Evolutionary conservation across 148 eudicot species (phyloP).

Genomic region (Dianthus caryophyllus): DNA sequence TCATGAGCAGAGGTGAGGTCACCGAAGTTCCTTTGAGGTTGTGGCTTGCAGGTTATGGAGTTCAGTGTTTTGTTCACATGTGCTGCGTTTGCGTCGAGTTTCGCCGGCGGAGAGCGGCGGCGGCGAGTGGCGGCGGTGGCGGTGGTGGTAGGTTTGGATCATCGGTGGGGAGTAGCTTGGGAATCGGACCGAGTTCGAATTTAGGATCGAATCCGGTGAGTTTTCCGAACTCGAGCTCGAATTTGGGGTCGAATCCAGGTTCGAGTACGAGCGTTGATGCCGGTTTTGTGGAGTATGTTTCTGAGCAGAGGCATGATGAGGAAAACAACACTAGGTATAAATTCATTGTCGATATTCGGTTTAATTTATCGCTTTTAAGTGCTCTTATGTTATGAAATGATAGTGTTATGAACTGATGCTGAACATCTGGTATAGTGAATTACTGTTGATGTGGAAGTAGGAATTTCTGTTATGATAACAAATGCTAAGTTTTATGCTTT

Average conservation of each 20-base stretch:
- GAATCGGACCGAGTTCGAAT: slow-evolving; percentile 1
- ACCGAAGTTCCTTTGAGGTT: slow-evolving; percentile 9
- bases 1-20: slow-evolving; percentile 4
- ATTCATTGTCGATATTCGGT: neutral
- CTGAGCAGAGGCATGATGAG: slow-evolving; percentile 41
- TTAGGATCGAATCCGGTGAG: slow-evolving; percentile 5
- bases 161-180: neutral
- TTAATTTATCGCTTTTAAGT: neutral
- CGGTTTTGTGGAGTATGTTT: slow-evolving; percentile 33
- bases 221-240: slow-evolving; percentile 8
- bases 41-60: slow-evolving; percentile 13
- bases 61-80: slow-evolving; percentile 15
- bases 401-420: neutral
- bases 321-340: slow-evolving; percentile 65
- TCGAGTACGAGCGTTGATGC: slow-evolving; percentile 54
- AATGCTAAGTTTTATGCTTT: neutral
- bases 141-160: slow-evolving; percentile 17
- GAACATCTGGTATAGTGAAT: neutral
- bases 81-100: slow-evolving; percentile 7
- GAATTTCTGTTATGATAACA: neutral
- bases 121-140: no score
- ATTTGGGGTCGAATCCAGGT: slow-evolving; percentile 13
- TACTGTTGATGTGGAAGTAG: neutral
- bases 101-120: slow-evolving; percentile 34
- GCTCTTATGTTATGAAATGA: neutral